Percentiles rank a stretch among this genome's conserved stretches.
phyloP scores from a whole-genome alignment of 192 early-diverging fungal genomes.

The Gryganskiella cystojenkinii region DNA sequence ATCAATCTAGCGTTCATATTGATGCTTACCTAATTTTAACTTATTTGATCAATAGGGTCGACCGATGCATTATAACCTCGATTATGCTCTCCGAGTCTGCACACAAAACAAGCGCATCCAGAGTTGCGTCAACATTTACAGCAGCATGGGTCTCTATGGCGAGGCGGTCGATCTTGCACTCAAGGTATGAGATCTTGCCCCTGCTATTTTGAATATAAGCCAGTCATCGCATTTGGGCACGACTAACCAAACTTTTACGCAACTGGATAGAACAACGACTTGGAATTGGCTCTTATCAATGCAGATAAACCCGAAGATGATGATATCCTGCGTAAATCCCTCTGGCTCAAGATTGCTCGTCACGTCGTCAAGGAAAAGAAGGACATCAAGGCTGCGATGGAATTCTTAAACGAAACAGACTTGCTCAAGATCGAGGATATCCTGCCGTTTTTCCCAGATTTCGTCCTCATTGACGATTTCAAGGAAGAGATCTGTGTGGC shows the following conservation, averaged over 20 bases:
- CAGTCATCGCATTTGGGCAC: not conserved
- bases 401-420: conserved; percentile 82
- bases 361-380: conserved; percentile 88
- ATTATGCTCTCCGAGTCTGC: conserved; percentile 93
- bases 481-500: conserved; percentile 95
- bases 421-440: conserved; percentile 95
- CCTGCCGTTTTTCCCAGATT: conserved; percentile 96
- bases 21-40: too few relatives aligned
- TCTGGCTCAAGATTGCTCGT: conserved; percentile 96
- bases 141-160: conserved; percentile 87
- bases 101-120: conserved; percentile 84
- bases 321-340: conserved; percentile 78
- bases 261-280: conserved; percentile 73
- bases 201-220: not conserved
- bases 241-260: not conserved
- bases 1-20: not conserved
- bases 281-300: conserved; percentile 92
- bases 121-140: conserved; percentile 92
- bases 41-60: conserved; percentile 65
- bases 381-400: conserved; percentile 89
- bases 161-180: conserved; percentile 93
- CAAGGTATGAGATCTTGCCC: conserved; percentile 57
- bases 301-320: conserved; percentile 95
- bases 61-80: conserved; percentile 87
- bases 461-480: conserved; percentile 97